Evolutionary conservation across 2,329 filamentous ascomycete species (phyloP).

Genomic region (Apiospora sp.): DNA sequence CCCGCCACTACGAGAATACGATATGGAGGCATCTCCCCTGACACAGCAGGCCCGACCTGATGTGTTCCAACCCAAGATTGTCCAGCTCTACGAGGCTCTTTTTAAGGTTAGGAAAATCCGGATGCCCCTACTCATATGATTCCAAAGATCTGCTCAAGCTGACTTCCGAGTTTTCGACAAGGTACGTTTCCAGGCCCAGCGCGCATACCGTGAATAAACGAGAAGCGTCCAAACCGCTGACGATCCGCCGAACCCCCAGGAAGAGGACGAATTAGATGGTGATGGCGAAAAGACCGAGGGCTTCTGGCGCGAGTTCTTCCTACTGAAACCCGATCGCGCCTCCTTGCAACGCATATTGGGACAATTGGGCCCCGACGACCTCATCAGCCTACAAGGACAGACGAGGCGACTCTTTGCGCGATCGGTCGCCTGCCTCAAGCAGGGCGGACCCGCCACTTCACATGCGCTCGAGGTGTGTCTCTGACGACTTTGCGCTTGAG

Average conservation of each 20-base stretch:
- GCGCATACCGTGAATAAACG: background rate
- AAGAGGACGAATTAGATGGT: constrained; percentile 63
- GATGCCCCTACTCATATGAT: constrained; percentile 17
- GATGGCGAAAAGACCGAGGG: constrained; percentile 79
- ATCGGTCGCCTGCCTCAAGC: constrained; percentile 74
- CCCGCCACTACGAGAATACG: constrained; percentile 25
- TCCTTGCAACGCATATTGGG: constrained; percentile 75
- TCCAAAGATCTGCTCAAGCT: constrained; percentile 21
- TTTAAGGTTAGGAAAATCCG: constrained; percentile 68
- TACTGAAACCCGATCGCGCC: constrained; percentile 79
- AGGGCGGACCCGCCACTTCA: constrained; percentile 68
- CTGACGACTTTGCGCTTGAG: constrained; percentile 47
- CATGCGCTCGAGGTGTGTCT: constrained; percentile 82
- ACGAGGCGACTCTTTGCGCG: constrained; percentile 81
- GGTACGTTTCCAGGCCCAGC: constrained; percentile 24
- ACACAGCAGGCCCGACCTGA: constrained; percentile 91
- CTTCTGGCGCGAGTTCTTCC: constrained; percentile 96
- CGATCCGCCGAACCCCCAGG: constrained; percentile 33
- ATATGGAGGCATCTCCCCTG: constrained; percentile 89
- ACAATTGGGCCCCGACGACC: constrained; percentile 74
- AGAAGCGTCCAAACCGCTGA: constrained; percentile 31
- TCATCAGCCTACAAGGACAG: constrained; percentile 79
- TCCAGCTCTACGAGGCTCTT: constrained; percentile 84
- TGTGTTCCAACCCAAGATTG: constrained; percentile 92
- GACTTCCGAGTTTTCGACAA: constrained; percentile 25